A percentile compares a stretch with the other conserved stretches of the same genome.
These are phyloP conservation scores for Lactarius evosmus DNA, from an alignment of 768 basidiomycete species.

Conservation along the genomic window DNA sequence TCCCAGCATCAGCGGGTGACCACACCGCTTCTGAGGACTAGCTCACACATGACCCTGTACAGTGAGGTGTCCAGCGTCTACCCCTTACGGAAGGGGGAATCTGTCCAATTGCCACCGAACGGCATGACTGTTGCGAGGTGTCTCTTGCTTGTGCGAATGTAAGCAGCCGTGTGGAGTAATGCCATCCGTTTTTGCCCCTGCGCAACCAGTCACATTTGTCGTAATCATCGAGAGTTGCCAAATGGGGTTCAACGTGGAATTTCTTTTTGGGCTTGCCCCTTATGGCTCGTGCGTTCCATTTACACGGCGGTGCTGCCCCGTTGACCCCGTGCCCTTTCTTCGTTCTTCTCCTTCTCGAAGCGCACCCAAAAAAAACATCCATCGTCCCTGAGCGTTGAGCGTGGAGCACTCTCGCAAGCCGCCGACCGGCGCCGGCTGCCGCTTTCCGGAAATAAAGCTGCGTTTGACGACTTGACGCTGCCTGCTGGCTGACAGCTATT, in stretches of 20 bases:
- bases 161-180: constrained; percentile 6
- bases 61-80: neutral
- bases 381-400: constrained; percentile 13
- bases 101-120: constrained; percentile 6
- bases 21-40: neutral
- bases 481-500: neutral
- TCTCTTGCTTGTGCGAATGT: constrained; percentile 13
- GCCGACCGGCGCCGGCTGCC: constrained; percentile 2
- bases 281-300: constrained; percentile 6
- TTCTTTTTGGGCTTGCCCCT: constrained; percentile 19
- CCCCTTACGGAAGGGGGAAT: constrained; percentile 14
- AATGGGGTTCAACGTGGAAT: constrained; percentile 8
- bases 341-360: constrained; percentile 1
- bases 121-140: neutral
- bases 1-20: neutral
- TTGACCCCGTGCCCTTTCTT: constrained; percentile 9
- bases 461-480: neutral
- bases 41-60: constrained; percentile 17
- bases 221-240: constrained; percentile 1
- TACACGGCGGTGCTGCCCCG: constrained; percentile 2
- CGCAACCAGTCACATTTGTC: constrained; percentile 12
- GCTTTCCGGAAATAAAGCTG: neutral
- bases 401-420: neutral
- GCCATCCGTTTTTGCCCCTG: constrained; percentile 4
- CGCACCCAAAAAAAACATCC: neutral